Base-by-base conservation (phyloP, 306 rosid species). In the Rosa lucieae region DNA sequence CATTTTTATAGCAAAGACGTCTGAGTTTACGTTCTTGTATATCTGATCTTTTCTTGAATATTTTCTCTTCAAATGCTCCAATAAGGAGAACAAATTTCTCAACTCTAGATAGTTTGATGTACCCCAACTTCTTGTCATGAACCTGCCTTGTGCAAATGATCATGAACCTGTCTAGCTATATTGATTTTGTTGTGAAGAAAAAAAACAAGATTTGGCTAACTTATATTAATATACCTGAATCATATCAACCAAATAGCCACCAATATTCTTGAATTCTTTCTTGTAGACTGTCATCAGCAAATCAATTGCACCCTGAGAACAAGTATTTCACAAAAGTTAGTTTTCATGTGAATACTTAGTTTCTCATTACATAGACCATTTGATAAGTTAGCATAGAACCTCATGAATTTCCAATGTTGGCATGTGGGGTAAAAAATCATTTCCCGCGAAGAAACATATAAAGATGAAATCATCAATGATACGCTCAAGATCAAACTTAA, bases 371-470 rank as follows among this genome's bases (percentile, higher is more conserved):
- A 35, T 52, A 4, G 32, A 53, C 46, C 18, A 73, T 1, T 5
- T 44, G 26, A 2, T 10, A 75, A 44, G 52, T 40, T 43, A 75
- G 26, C 37, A 18, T 20, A n/a, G 14, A 40, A 74, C 97, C 89
- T 91, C 97, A 0, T 32, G 77, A 72, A 85, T 74, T 8, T 85
- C 80, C 71, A 91, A 55, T 1, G 92, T 51, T 44, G 97, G 97
- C 81, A 85, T 71, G 73, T 78, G 90, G 2, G 92, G 97, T 8
- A 91, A 83, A 78, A 91, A 89, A 78, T 89, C 92, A 82, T 91
- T 91, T 68, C 97, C 97, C 15, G 71, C 84, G 35, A 88, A 86
- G 69, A 86, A 83, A 35, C 88, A 88, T 29, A 91, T 82, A 79
- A 89, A 86, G 70, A 91, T 72, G 37, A 91, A 88, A 47, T 89